These are phyloP conservation scores for Penicillium sp. DNA, from an alignment of 2,329 filamentous ascomycete genomes.

Conservation along the genomic window DNA sequence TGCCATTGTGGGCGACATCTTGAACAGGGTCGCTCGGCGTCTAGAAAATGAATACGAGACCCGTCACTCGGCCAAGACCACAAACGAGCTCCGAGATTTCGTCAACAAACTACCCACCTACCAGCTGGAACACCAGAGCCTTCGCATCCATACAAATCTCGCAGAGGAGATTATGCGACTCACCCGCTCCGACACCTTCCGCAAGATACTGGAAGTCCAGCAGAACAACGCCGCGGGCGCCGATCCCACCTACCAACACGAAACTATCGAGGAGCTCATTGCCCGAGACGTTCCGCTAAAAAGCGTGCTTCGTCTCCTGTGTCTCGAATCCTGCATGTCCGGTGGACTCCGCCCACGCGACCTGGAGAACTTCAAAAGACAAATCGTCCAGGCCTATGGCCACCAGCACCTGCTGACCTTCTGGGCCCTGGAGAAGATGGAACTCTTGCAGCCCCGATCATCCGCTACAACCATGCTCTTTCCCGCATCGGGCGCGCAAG, in stretches of 20 bases:
- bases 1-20: constrained; percentile 78
- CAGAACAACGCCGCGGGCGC: constrained; percentile 89
- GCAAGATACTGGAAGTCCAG: constrained; percentile 82
- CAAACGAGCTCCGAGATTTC: constrained; percentile 87
- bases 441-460: constrained; percentile 71
- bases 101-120: constrained; percentile 90
- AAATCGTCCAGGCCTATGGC: constrained; percentile 87
- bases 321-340: constrained; percentile 83
- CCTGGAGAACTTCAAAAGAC: constrained; percentile 79
- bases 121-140: constrained; percentile 84
- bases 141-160: constrained; percentile 86
- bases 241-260: constrained; percentile 82
- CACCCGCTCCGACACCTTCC: constrained; percentile 84
- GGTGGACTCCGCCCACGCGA: constrained; percentile 86
- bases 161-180: constrained; percentile 94
- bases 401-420: constrained; percentile 92
- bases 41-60: constrained; percentile 83
- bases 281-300: constrained; percentile 73
- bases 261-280: constrained; percentile 91
- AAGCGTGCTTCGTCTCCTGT: constrained; percentile 79
- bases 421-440: constrained; percentile 79
- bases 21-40: constrained; percentile 86
- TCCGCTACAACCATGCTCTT: constrained; percentile 77
- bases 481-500: constrained; percentile 60
- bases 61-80: constrained; percentile 78